Evolutionary conservation across 495 filamentous ascomycete species (phyloP), one percentile per base, ranked within the genome.

Genomic region (Aspergillus asperescens): DNA sequence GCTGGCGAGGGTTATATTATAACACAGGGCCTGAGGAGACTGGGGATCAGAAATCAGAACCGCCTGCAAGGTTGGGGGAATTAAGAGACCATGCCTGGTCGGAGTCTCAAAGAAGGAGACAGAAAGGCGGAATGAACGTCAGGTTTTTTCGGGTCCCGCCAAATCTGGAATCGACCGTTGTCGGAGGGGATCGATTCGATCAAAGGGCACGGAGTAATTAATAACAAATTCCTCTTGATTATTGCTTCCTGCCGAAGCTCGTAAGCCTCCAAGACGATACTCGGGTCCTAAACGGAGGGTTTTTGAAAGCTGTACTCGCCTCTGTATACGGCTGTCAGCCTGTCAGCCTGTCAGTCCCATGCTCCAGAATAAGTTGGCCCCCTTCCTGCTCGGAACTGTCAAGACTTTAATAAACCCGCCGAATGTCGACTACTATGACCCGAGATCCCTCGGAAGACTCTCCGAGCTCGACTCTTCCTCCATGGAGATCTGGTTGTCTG

Each of bases 51-150:
- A 16, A n/a, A 35, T 16, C 8, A 7, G 5, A 10, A 35, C 13
- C n/a, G 32, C 5, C 32, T 35, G 32, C 32, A 35, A 16, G 32
- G 16, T 16, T 5, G 32, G 32, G 2, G 16, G 16, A 35, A 32
- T 12, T 10, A 4, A 35, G 7, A 35, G n/a, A 16, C 5, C 16
- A n/a, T 35, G 32, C 3, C 13, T 35, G 1, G 15, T 44, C 23
- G 41, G 41, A 44, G 41, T 44, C 41, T 12, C 0, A 47, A 54
- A 49, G 41, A 47, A 34, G n/a, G 45, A 34, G 48, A 42, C 24
- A 27, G 27, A 20, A 31, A 46, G 42, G 42, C 42, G 42, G 42
- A 37, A 22, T 31, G 28, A 28, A 47, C 8, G 19, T 46, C 37
- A 12, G 12, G 20, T 31, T 47, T 37, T 18, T 16, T 37, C 20